These are phyloP conservation scores for Colletotrichum shisoi DNA, from an alignment of 2,329 filamentous ascomycete genomes.

Conservation along the genomic window DNA sequence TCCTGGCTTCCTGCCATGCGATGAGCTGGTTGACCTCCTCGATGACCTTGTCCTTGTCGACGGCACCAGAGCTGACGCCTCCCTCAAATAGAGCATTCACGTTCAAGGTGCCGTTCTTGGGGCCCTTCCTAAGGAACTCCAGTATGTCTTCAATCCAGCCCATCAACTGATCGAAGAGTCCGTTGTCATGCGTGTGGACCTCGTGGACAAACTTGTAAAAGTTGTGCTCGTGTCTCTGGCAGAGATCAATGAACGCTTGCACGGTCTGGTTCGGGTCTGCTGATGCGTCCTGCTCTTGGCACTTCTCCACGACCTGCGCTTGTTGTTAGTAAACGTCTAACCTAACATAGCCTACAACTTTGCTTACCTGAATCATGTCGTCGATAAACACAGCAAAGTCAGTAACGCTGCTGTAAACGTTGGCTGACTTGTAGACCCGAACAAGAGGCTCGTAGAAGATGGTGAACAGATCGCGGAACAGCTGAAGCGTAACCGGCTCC, in stretches of 20 bases:
- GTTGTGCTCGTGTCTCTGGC: conserved; percentile 91
- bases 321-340: neutral
- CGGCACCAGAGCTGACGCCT: conserved; percentile 69
- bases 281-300: conserved; percentile 78
- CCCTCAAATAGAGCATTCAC: conserved; percentile 93
- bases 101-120: conserved; percentile 83
- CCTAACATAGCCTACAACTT: neutral
- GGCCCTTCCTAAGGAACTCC: conserved; percentile 88
- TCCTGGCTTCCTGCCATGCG: conserved; percentile 90
- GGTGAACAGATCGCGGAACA: conserved; percentile 95
- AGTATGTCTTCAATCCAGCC: conserved; percentile 95
- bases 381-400: conserved; percentile 94
- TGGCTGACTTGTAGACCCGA: conserved; percentile 96
- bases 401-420: conserved; percentile 96
- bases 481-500: conserved; percentile 94
- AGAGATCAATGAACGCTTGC: conserved; percentile 96
- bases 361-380: conserved; percentile 80
- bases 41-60: conserved; percentile 77
- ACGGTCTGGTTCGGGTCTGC: conserved; percentile 98
- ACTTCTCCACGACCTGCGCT: conserved; percentile 67
- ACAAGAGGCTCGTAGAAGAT: conserved; percentile 99
- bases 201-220: conserved; percentile 99
- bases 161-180: conserved; percentile 95
- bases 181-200: conserved; percentile 95
- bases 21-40: conserved; percentile 86